Evolutionary conservation across 139 green algal genomes (phyloP).

Genomic region (Chlorella sp.): DNA sequence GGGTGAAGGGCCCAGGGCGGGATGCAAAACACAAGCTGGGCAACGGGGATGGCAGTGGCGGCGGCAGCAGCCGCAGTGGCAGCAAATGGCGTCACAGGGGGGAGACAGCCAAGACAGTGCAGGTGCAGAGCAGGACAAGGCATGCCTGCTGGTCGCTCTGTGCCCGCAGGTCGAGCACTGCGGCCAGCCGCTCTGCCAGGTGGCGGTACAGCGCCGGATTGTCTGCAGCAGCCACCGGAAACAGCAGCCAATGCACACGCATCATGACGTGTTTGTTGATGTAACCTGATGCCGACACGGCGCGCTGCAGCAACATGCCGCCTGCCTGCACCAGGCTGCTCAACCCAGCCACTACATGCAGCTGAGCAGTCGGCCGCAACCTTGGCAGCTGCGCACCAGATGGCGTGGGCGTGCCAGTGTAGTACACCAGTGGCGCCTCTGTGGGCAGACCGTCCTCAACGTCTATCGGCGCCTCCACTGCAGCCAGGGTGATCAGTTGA

Average conservation of each 20-base stretch:
- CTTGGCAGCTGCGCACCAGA: not conserved
- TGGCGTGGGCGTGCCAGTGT: slow-evolving; percentile 78
- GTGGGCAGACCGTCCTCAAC: slow-evolving; percentile 70
- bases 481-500: not conserved
- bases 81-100: not conserved
- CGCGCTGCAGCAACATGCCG: not conserved
- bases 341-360: too few relatives aligned
- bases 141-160: slow-evolving; percentile 40
- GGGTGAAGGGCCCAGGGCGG: not conserved
- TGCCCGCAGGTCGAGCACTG: slow-evolving; percentile 68
- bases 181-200: slow-evolving; percentile 78
- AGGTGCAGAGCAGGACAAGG: not conserved
- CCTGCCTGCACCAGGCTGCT: not conserved
- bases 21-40: not conserved
- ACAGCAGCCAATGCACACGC: too few relatives aligned
- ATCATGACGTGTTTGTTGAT: too few relatives aligned
- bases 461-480: slow-evolving; percentile 81
- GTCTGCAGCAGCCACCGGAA: slow-evolving; percentile 51
- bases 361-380: too few relatives aligned
- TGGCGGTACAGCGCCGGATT: slow-evolving; percentile 83
- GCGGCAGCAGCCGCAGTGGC: too few relatives aligned
- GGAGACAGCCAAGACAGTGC: not conserved
- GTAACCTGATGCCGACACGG: not conserved
- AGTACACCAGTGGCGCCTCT: slow-evolving; percentile 89
- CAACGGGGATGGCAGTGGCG: too few relatives aligned